A percentile compares a stretch with the other conserved stretches of the same genome.
phyloP scores from a whole-genome alignment of 768 basidiomycete species.

The Gymnopilus junonius region DNA sequence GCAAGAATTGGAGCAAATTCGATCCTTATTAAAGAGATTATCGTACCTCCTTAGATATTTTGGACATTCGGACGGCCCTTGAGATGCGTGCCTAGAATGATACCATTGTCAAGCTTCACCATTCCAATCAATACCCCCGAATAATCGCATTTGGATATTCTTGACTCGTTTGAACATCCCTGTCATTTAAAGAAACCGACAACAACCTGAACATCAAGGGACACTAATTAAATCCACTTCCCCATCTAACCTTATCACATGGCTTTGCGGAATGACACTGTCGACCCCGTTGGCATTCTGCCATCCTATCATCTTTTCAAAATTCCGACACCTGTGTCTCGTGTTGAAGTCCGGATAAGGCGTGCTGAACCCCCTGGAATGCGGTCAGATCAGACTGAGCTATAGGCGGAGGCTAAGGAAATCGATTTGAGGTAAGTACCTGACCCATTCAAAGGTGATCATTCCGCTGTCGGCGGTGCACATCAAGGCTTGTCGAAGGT shows the following conservation, averaged over 20 bases:
- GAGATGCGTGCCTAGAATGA: too few species aligned
- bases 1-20: too few species aligned
- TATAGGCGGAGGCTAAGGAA: not conserved
- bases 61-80: too few species aligned
- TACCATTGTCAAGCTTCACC: too few species aligned
- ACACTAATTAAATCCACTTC: not conserved
- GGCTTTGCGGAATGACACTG: not conserved
- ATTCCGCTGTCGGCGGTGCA: slow-evolving; percentile 2
- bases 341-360: slow-evolving; percentile 9
- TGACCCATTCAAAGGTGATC: slow-evolving; percentile 9
- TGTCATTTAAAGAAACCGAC: too few species aligned
- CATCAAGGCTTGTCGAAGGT: slow-evolving; percentile 6
- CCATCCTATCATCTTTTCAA: not conserved
- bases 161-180: too few species aligned
- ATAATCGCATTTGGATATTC: too few species aligned
- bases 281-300: not conserved
- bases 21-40: too few species aligned
- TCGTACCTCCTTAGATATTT: too few species aligned
- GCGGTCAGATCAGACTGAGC: not conserved
- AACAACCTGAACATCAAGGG: not conserved
- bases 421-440: not conserved
- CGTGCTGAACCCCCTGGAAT: not conserved
- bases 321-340: slow-evolving; percentile 1
- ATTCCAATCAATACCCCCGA: too few species aligned
- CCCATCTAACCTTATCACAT: not conserved